Base-by-base conservation (phyloP, 2,329 filamentous ascomycete species). In the Venturia aucupariae region DNA sequence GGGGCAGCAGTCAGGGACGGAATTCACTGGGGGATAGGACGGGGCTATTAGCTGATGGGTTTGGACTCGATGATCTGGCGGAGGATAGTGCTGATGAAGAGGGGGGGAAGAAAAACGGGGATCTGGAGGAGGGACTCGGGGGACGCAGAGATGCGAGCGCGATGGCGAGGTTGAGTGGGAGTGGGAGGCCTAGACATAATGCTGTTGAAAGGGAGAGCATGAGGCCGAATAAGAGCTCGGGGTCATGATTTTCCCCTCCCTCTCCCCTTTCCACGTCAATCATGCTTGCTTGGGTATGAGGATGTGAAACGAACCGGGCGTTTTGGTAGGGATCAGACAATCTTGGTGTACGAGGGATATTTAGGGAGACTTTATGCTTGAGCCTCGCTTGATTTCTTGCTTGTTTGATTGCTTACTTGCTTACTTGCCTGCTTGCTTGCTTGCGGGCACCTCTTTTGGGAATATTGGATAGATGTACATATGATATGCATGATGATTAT, bases 1-100 rank as follows among this genome's bases (percentile, higher is more conserved):
- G 83, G 66, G 84, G 78, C 63, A 78, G 78, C 32, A 68, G 66
- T 24, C 68, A 65, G 55, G 67, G 66, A 35, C 66, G 70, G 42
- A 67, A 67, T 72, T 79, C 67, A 35, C 54, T 71, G 46, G 79
- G 85, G 44, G 91, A 94, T 70, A 84, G 90, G 64, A 87, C 92
- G 68, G 90, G 90, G 4, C 80, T 97, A 30, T 96, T 97, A 75
- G 51, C 51, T 3, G 88, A 89, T 67, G 88, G 87, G 13, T 90
- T 95, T 67, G 90, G 90, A 48, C 80, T 97, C 59, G 85, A 85
- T 17, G 90, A 96, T 70, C 79, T 97, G 46, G 83, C 88, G 2
- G 89, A 92, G 68, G 90, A 94, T 59, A 78, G 74, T 60, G 78
- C 79, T 65, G 76, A 78, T 63, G 73, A 73, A 27, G 15, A 65